Evolutionary conservation across 331 rosid species (phyloP).

Genomic region (Pyrus hybrid): DNA sequence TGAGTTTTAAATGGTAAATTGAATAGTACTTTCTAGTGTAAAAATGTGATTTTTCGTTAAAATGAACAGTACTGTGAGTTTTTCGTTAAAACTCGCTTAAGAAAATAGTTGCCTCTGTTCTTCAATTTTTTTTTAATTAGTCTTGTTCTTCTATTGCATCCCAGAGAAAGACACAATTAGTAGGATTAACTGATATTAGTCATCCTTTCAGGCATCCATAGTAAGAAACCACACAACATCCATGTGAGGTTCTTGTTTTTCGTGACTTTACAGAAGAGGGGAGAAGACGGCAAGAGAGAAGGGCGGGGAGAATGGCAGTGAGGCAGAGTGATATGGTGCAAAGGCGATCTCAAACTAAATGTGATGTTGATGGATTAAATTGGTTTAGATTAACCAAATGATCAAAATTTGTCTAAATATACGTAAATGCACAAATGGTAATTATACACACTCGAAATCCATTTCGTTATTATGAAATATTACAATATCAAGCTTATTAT

Average conservation of each 20-base stretch:
- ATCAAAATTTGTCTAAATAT: background rate
- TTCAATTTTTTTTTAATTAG: too few relatives aligned
- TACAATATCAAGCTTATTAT: too few relatives aligned
- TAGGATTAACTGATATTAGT: background rate
- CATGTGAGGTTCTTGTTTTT: background rate
- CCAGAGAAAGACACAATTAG: background rate
- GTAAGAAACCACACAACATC: background rate
- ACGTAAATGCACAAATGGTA: background rate
- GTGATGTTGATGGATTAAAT: too few relatives aligned
- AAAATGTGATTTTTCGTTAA: too few relatives aligned
- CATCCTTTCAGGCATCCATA: background rate
- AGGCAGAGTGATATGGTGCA: background rate
- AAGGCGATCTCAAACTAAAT: background rate
- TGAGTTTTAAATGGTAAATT: too few relatives aligned
- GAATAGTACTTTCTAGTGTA: too few relatives aligned
- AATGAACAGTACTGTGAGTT: too few relatives aligned
- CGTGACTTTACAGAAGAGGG: background rate
- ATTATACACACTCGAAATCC: too few relatives aligned
- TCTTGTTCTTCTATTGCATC: background rate
- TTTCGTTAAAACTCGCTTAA: too few relatives aligned
- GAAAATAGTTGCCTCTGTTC: background rate
- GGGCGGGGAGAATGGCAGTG: background rate
- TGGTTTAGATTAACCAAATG: background rate
- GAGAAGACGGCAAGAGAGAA: background rate
- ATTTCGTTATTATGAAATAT: too few relatives aligned